Percentiles rank a stretch among this genome's conserved stretches.
phyloP scores from a whole-genome alignment of 2,329 filamentous ascomycete genomes.

The Geosmithia flava region DNA sequence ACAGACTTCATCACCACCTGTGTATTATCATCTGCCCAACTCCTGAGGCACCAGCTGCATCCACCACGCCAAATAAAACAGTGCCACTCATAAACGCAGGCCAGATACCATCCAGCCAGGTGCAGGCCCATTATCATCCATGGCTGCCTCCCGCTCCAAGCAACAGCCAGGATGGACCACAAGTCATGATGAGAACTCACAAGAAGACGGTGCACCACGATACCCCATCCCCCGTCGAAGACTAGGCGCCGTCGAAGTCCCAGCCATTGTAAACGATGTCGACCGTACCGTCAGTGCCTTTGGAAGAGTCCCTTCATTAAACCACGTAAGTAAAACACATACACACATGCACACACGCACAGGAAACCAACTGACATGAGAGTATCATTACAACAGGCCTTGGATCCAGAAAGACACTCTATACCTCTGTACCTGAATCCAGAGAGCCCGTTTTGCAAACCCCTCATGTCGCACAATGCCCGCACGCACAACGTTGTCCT shows the following conservation, averaged over 20 bases:
- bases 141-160: not conserved
- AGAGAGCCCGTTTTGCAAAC: conserved; percentile 66
- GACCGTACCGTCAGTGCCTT: conserved; percentile 29
- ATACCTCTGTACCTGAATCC: conserved; percentile 66
- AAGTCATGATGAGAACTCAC: not conserved
- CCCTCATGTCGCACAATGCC: conserved; percentile 64
- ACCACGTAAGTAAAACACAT: conserved; percentile 18
- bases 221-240: conserved; percentile 20
- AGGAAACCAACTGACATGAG: not conserved
- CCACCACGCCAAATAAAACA: no score
- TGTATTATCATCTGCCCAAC: no score
- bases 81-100: no score
- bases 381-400: conserved; percentile 19
- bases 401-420: conserved; percentile 35
- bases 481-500: conserved; percentile 74
- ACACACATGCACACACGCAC: not conserved
- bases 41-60: no score
- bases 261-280: conserved; percentile 28
- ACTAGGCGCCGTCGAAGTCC: conserved; percentile 28
- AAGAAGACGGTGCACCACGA: conserved; percentile 13
- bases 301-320: conserved; percentile 22
- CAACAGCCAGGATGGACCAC: no score
- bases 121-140: not conserved
- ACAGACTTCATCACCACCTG: no score
- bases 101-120: no score